phyloP scores from a whole-genome alignment of 1,139 yeast species.

The Yamadazyma friedrichii region DNA sequence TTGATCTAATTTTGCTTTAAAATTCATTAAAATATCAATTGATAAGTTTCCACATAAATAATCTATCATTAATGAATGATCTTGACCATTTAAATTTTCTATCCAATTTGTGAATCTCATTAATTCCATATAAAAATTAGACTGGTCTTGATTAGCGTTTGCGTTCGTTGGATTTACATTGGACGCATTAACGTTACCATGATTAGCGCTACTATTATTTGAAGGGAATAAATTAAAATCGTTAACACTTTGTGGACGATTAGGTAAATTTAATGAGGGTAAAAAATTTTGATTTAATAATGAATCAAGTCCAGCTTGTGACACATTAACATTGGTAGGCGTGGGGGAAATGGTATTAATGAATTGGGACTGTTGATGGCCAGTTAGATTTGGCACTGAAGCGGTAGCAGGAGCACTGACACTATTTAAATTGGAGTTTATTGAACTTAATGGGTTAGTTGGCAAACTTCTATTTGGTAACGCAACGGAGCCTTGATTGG shows the following conservation, averaged over 20 bases:
- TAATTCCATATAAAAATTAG: slow-evolving; percentile 51
- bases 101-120: slow-evolving; percentile 37
- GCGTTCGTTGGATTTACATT: slow-evolving; percentile 52
- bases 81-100: slow-evolving; percentile 31
- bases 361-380: slow-evolving; percentile 1
- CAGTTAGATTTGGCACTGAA: background rate
- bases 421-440: background rate
- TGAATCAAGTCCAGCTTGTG: slow-evolving; percentile 21
- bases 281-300: slow-evolving; percentile 18
- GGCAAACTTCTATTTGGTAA: background rate
- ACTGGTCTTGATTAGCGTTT: slow-evolving; percentile 54
- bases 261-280: slow-evolving; percentile 30
- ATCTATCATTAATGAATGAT: slow-evolving; percentile 59
- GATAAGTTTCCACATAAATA: slow-evolving; percentile 26
- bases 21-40: slow-evolving; percentile 32
- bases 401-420: background rate
- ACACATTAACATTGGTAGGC: slow-evolving; percentile 15
- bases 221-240: slow-evolving; percentile 32
- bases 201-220: background rate
- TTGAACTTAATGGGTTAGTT: background rate
- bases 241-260: slow-evolving; percentile 45
- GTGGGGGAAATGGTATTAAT: slow-evolving; percentile 10
- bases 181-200: slow-evolving; percentile 3
- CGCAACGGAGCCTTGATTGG: background rate
- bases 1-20: slow-evolving; percentile 37